phyloP scores from a whole-genome alignment of 169 alveolate genomes.

The Plasmodium falciparum region DNA sequence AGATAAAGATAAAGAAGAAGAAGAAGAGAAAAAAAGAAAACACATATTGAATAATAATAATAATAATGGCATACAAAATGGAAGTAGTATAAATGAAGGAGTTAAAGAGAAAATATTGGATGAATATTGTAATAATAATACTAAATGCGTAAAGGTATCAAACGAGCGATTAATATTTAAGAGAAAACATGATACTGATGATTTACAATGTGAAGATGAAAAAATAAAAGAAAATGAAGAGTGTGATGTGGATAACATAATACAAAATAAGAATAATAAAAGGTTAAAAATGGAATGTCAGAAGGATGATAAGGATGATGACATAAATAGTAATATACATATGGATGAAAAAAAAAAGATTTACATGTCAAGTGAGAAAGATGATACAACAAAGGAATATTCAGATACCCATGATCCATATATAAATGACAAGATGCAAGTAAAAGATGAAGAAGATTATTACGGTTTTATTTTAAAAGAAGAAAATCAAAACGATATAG shows the following conservation, averaged over 20 bases:
- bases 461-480: conserved; percentile 19
- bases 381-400: neutral
- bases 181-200: neutral
- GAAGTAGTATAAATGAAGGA: neutral
- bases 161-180: no score
- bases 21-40: neutral
- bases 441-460: conserved; percentile 8
- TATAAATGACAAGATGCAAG: neutral
- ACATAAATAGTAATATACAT: neutral
- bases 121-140: neutral
- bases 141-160: neutral
- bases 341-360: neutral
- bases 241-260: neutral
- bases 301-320: neutral
- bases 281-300: neutral
- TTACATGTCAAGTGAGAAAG: neutral
- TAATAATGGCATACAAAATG: neutral
- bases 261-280: neutral
- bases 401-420: neutral
- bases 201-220: neutral
- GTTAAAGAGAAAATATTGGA: neutral
- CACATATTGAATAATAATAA: neutral
- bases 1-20: neutral
- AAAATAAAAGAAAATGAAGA: neutral
- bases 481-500: conserved; percentile 46